Conservation (phyloP, 495 filamentous ascomycete genomes). For the Aspergillus carlsbadensis region DNA sequence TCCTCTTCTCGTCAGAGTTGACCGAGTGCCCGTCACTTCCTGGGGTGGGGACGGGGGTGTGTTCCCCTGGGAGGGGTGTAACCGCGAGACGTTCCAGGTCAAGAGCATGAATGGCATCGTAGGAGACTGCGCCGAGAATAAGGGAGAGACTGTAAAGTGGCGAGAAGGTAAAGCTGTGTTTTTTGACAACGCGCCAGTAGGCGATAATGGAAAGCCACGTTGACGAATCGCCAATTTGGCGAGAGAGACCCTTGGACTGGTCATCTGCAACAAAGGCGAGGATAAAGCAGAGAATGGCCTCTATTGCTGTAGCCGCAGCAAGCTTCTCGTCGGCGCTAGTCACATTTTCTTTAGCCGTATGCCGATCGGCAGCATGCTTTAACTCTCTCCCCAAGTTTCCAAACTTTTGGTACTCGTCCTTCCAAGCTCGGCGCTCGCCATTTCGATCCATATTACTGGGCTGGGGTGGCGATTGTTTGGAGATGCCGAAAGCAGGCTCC, state of each 20-base stretch:
- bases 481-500: conserved; percentile 20
- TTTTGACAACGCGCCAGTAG: conserved; percentile 45
- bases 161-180: conserved; percentile 36
- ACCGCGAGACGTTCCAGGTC: conserved; percentile 47
- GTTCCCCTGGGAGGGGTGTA: conserved; percentile 39
- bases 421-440: conserved; percentile 43
- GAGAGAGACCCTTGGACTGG: conserved; percentile 32
- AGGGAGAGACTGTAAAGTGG: conserved; percentile 42
- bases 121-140: conserved; percentile 49
- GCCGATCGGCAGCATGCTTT: conserved; percentile 48
- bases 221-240: conserved; percentile 39
- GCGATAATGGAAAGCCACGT: conserved; percentile 52
- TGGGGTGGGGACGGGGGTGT: conserved; percentile 38
- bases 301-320: conserved; percentile 44
- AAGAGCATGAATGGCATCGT: conserved; percentile 43
- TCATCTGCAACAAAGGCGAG: conserved; percentile 50
- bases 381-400: conserved; percentile 44
- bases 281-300: conserved; percentile 51
- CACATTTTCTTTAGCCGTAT: conserved; percentile 31
- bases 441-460: conserved; percentile 26
- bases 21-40: conserved; percentile 37
- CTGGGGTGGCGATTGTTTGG: conserved; percentile 32
- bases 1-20: conserved; percentile 34
- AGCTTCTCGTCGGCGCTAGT: conserved; percentile 37
- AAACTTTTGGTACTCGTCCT: conserved; percentile 45